phyloP scores from a whole-genome alignment of 1,284 basidiomycete genomes.

The Cutaneotrichosporon spelunceum region DNA sequence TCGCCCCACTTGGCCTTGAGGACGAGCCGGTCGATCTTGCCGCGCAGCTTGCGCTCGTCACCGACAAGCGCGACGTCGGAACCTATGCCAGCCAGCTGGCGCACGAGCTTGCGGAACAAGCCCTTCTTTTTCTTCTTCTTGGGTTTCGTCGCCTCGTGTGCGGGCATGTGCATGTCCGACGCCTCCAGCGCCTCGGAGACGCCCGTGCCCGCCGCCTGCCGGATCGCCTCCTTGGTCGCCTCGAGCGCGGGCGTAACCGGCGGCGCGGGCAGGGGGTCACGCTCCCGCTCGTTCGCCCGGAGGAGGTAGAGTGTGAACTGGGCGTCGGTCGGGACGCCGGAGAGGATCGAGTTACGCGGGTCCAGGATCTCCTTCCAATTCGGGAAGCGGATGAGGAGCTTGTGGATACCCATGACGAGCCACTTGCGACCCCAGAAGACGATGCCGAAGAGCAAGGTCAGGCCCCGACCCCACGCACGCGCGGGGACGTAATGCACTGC shows the following conservation, averaged over 20 bases:
- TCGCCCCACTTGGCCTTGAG: slow-evolving; percentile 15
- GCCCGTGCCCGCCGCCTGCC: neutral
- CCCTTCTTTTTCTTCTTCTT: slow-evolving; percentile 1
- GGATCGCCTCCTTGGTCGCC: slow-evolving; percentile 6
- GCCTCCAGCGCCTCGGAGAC: neutral
- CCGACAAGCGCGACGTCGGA: slow-evolving; percentile 15
- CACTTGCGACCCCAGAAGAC: slow-evolving; percentile 59
- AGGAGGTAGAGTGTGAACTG: slow-evolving; percentile 59
- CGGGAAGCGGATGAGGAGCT: slow-evolving; percentile 54
- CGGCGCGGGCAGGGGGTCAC: slow-evolving; percentile 47
- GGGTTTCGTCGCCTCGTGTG: neutral
- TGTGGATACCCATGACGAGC: slow-evolving; percentile 52
- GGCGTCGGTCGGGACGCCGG: slow-evolving; percentile 59
- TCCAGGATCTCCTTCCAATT: slow-evolving; percentile 54
- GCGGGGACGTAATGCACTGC: slow-evolving; percentile 53
- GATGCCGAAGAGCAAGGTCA: slow-evolving; percentile 55
- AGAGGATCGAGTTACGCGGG: slow-evolving; percentile 53
- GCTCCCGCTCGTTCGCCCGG: slow-evolving; percentile 54
- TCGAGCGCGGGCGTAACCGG: slow-evolving; percentile 37
- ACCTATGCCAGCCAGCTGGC: slow-evolving; percentile 10
- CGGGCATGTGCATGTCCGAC: neutral
- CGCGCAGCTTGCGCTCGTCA: neutral
- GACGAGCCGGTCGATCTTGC: neutral
- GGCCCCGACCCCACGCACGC: slow-evolving; percentile 52
- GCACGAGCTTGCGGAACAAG: slow-evolving; percentile 14